Base-by-base conservation (phyloP, 345 rosid genomes). In the Murraya paniculata region DNA sequence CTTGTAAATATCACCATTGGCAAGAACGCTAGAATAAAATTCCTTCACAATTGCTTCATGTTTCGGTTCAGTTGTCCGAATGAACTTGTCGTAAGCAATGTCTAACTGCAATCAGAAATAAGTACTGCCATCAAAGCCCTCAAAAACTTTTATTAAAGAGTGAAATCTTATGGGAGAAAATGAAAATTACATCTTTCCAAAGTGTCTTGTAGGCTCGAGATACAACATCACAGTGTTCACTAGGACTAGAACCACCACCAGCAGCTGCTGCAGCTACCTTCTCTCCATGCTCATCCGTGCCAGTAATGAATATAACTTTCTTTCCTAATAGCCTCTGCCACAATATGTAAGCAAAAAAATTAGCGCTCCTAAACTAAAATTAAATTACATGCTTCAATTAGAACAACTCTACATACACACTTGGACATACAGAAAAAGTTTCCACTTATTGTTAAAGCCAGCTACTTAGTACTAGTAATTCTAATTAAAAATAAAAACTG, bases 231-330 rank as follows among this genome's bases (percentile, higher is more conserved):
- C 99, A 95, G 73, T 95, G 99, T 64, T 92, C 93, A 14, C 87
- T 80, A 13, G 99, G 98, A 61, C 78, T 85, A 25, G 94, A 89
- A 65, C 94, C 98, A 68, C 45, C 18, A 28, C 87, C 86, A 74
- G 93, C 85, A 1, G 98, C 98, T 33, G 99, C 91, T 0, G 85
- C 80, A 75, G 99, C 96, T 79, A 95, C 91, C 89, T 95, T 95
- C 90, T 95, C 98, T 36, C 99, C 99, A 25, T 95, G 98, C 75
- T 95, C 98, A 79, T 95, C 99, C 0, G 99, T 92, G 59, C 99
- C 97, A 5, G 99, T 93, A 72, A 95, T 85, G 62, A 95, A 87
- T 78, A 92, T 86, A 80, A 95, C 99, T 77, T 85, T 88, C 76
- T 92, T 95, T 6, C 97, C 97, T 58, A 85, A 82, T 65, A 93